Conservation (phyloP, 495 filamentous ascomycete species). For the Aspergillus ellipticus region DNA sequence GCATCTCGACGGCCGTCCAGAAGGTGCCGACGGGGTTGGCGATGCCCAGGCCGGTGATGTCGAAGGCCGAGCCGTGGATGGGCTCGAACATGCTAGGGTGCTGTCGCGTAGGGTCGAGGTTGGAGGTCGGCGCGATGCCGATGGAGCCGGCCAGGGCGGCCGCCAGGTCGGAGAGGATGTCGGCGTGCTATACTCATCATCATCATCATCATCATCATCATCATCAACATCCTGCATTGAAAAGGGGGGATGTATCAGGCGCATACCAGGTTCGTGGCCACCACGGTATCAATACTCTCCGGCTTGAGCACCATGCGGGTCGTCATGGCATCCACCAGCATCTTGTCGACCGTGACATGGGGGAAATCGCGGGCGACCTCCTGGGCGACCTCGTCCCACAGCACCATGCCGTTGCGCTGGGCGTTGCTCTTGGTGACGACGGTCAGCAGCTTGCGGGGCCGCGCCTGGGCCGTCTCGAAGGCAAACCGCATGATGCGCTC, state of each 20-base stretch:
- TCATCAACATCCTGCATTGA: neutral
- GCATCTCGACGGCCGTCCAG: constrained; percentile 68
- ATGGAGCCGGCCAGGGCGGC: constrained; percentile 54
- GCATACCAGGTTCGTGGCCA: constrained; percentile 51
- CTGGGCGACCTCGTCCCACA: constrained; percentile 53
- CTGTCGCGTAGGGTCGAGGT: constrained; percentile 59
- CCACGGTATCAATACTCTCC: constrained; percentile 51
- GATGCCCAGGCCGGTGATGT: constrained; percentile 68
- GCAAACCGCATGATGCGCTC: constrained; percentile 56
- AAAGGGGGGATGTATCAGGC: neutral
- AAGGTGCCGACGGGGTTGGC: constrained; percentile 71
- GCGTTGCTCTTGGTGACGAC: constrained; percentile 59
- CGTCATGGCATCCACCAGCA: constrained; percentile 60
- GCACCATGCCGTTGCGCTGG: constrained; percentile 54
- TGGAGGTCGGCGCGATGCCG: constrained; percentile 58
- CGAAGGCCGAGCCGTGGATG: constrained; percentile 65
- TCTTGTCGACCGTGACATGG: constrained; percentile 52
- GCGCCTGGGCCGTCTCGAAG: constrained; percentile 46
- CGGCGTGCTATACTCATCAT: constrained; percentile 54
- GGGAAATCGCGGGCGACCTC: constrained; percentile 47
- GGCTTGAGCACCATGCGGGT: constrained; percentile 54
- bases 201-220: too few relatives aligned
- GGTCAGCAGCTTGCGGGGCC: constrained; percentile 49
- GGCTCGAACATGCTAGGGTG: constrained; percentile 66
- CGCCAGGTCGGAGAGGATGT: constrained; percentile 57